These are phyloP conservation scores for Ophiobolus disseminans DNA, from an alignment of 2,329 filamentous ascomycete species.

Conservation along the genomic window DNA sequence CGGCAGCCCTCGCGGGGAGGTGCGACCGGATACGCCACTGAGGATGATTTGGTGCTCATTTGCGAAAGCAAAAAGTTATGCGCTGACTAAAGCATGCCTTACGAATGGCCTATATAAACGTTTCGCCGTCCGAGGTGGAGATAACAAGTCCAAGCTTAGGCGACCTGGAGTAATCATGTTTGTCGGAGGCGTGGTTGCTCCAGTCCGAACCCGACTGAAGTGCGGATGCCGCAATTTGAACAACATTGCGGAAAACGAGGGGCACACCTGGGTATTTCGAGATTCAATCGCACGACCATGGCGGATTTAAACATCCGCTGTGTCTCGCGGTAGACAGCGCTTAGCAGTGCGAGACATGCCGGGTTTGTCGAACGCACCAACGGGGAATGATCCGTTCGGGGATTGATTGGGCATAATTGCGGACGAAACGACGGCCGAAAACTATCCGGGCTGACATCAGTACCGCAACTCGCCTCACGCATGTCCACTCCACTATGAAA, in stretches of 20 bases:
- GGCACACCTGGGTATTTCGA: background rate
- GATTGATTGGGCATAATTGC: constrained; percentile 14
- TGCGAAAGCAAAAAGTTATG: background rate
- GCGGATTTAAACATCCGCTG: background rate
- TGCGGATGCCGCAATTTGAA: too few species aligned
- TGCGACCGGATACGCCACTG: constrained; percentile 20
- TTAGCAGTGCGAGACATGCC: background rate
- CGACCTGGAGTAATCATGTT: constrained; percentile 6
- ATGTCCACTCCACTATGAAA: constrained; percentile 44
- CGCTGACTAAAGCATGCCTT: constrained; percentile 6
- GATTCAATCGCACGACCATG: background rate
- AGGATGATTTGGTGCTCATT: too few species aligned
- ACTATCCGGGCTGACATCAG: constrained; percentile 21
- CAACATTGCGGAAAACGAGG: background rate
- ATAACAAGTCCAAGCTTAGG: constrained; percentile 21
- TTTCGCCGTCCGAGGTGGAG: constrained; percentile 23
- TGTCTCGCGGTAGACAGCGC: background rate
- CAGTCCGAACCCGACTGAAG: constrained; percentile 7
- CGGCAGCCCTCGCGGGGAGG: constrained; percentile 17
- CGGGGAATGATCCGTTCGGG: constrained; percentile 13
- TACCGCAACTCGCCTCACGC: constrained; percentile 36
- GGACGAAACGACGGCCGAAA: constrained; percentile 42
- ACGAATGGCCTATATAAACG: constrained; percentile 10
- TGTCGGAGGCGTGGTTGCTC: constrained; percentile 7
- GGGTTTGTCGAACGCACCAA: background rate